Evolutionary conservation across 192 early-diverging fungal species (phyloP), one percentile per base, ranked within the genome.

Genomic region (Ambispora gerdemannii): DNA sequence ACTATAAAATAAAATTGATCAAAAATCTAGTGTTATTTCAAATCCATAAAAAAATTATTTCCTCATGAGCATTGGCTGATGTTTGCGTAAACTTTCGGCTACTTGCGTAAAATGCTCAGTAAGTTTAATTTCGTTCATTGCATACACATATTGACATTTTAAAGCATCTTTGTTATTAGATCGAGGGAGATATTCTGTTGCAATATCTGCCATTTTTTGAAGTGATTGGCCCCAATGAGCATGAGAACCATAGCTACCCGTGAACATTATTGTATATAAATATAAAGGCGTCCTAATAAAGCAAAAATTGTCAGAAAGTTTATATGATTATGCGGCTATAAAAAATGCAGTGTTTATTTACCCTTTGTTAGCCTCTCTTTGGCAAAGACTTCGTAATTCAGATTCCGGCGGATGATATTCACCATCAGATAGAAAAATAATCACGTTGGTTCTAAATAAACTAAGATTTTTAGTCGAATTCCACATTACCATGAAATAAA

Each of bases 361-460:
- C 68, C 56, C 68, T 60, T 15, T 59, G 2, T 27, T 4, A 15
- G 22, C 2, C 22, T 70, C 31, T 19, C 6, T 6, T 58, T 59
- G 2, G 49, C 68, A 70, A 32, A 70, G 20, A 32, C 7, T 32
- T n/a, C 25, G 22, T n/a, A 60, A 47, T 59, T 55, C 33, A n/a
- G 20, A 15, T 13, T 20, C 43, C 19, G 72, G 72, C 13, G 30
- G 4, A 24, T 0, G 0, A 32, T 27, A 11, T 55, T 50, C 24
- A 17, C 72, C 72, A 53, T 73, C 72, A 2, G 72, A 73, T 50
- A 73, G 28, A 28, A 73, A 73, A 22, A 73, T 67, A 31, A 73
- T 67, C 4, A 73, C 2, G 67, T 64, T 64, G 24, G 8, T 25
- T 22, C 72, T 73, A 30, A 17, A 55, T 50, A 52, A 10, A 38